Base-by-base conservation (phyloP, 208 protist species). In the Vickermania ingenoplastis region DNA sequence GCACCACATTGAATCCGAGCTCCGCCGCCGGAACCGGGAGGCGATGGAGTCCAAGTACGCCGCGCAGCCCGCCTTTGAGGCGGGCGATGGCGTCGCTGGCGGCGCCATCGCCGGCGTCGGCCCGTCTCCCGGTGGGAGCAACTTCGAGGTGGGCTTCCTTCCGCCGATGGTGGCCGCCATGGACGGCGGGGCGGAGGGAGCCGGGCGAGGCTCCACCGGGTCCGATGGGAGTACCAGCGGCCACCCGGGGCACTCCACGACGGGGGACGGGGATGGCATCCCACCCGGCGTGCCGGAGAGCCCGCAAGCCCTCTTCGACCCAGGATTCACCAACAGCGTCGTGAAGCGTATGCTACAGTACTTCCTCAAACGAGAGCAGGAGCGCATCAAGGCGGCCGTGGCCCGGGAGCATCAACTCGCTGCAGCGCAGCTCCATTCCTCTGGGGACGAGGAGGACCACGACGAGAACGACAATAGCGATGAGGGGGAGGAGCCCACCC, bases 1-100 rank as follows among this genome's bases (percentile, higher is more conserved):
- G 66, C 36, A 50, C 2, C 57, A 77, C 54, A 91, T 94, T 51
- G 75, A 86, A 52, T 62, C 67, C 1, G 84, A 91, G 56, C 62
- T 92, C 59, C 54, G 62, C 26, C 75, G 73, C 41, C 84, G 84
- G 51, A 91, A 91, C 54, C 83, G 76, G 13, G 69, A 85, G 48
- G 76, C 69, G 3, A 81, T 89, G 59, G 81, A 91, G 67, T 79
- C 73, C 60, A 82, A 79, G 41, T 91, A 84, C 59, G 89, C 71
- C 61, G 82, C 89, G 49, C 79, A 67, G 13, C n/a, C n/a, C n/a
- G n/a, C n/a, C n/a, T n/a, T n/a, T n/a, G n/a, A n/a, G n/a, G 83
- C 74, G 63, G 70, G 77, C 50, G 81, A 89, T 59, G 81, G 89
- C 31, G 13, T 54, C 50, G 7, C 11, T 25, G 17, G 36, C 36